These are phyloP conservation scores for Fusarium musae DNA, from an alignment of 2,329 filamentous ascomycete species.

Conservation along the genomic window DNA sequence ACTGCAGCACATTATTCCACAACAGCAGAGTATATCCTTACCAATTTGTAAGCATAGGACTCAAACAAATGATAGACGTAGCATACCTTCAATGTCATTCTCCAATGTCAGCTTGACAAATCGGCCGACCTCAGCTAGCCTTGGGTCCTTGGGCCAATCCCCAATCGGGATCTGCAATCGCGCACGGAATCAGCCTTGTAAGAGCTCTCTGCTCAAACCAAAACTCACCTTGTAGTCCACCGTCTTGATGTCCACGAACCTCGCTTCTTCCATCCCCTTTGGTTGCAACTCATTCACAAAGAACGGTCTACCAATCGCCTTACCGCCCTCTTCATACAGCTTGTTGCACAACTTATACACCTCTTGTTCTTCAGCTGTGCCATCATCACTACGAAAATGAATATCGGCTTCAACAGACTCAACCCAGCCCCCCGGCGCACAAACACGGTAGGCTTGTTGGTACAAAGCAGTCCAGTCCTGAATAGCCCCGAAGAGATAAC, in stretches of 20 bases:
- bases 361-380: neutral
- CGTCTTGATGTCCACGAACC: neutral
- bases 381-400: slow-evolving; percentile 19
- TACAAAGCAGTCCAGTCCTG: slow-evolving; percentile 16
- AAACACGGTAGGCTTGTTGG: slow-evolving; percentile 16
- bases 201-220: neutral
- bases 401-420: slow-evolving; percentile 24
- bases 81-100: slow-evolving; percentile 34
- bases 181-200: neutral
- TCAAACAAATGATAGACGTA: fast-evolving
- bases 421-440: slow-evolving; percentile 16
- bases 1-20: slow-evolving; percentile 17
- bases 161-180: slow-evolving; percentile 14
- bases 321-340: neutral
- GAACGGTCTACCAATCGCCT: neutral
- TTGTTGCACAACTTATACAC: neutral
- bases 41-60: neutral
- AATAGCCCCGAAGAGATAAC: slow-evolving; percentile 18
- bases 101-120: slow-evolving; percentile 26
- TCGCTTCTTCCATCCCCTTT: neutral
- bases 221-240: neutral
- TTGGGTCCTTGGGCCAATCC: slow-evolving; percentile 22
- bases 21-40: slow-evolving; percentile 10
- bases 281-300: slow-evolving; percentile 9
- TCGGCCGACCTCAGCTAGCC: slow-evolving; percentile 11